phyloP scores from a whole-genome alignment of 371 early-diverging fungal genomes.

The Mucor velutinosus region DNA sequence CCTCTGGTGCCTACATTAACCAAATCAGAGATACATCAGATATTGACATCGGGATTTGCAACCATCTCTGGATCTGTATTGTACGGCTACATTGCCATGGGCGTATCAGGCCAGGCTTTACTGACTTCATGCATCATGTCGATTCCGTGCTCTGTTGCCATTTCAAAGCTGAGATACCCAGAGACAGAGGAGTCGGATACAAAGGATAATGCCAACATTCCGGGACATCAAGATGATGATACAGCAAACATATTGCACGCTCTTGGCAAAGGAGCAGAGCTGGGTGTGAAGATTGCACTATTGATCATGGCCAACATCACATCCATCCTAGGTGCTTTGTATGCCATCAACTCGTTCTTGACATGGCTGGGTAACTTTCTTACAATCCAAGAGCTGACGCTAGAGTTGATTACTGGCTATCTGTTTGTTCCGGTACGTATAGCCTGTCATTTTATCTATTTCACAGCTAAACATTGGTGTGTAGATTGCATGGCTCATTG shows the following conservation, averaged over 20 bases:
- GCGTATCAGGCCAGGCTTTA: slow-evolving; percentile 61
- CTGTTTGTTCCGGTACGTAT: slow-evolving; percentile 68
- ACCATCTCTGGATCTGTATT: slow-evolving; percentile 85
- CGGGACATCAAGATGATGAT: slow-evolving; percentile 33
- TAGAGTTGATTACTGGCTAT: slow-evolving; percentile 77
- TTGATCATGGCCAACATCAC: slow-evolving; percentile 79
- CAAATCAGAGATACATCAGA: slow-evolving; percentile 78
- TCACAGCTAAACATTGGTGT: neutral
- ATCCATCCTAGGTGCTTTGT: slow-evolving; percentile 54
- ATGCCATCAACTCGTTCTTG: slow-evolving; percentile 69
- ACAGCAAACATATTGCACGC: slow-evolving; percentile 82
- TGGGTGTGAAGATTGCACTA: slow-evolving; percentile 77
- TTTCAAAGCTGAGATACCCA: slow-evolving; percentile 85
- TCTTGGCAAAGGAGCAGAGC: slow-evolving; percentile 83
- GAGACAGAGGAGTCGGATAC: slow-evolving; percentile 83
- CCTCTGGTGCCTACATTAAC: slow-evolving; percentile 83
- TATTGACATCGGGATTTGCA: slow-evolving; percentile 86
- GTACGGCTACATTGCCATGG: slow-evolving; percentile 66
- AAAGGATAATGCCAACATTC: slow-evolving; percentile 56
- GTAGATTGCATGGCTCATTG: slow-evolving; percentile 75
- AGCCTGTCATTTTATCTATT: slow-evolving; percentile 40
- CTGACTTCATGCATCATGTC: slow-evolving; percentile 90
- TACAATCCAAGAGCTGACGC: slow-evolving; percentile 61
- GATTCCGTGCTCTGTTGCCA: slow-evolving; percentile 82
- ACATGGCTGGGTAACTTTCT: slow-evolving; percentile 81